A percentile compares a stretch with the other conserved stretches of the same genome.
Conservation (phyloP, 1,284 basidiomycete species). For the Pyrrhoderma lamaoense region DNA sequence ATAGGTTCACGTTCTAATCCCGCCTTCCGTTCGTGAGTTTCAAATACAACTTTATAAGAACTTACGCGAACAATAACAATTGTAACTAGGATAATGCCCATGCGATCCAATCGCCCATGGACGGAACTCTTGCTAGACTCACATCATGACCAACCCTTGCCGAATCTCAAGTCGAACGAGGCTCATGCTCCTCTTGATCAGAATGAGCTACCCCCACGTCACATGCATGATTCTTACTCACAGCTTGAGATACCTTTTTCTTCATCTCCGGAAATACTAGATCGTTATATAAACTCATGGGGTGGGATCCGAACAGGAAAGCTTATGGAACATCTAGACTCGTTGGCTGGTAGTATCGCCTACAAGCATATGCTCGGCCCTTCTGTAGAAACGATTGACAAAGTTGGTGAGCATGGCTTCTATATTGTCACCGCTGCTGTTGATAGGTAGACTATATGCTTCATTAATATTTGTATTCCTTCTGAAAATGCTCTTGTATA, state of each 20-base stretch:
- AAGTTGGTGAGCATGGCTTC: constrained; percentile 55
- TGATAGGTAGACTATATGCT: constrained; percentile 46
- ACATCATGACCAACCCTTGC: constrained; percentile 19
- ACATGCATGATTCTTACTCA: constrained; percentile 66
- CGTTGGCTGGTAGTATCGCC: constrained; percentile 73
- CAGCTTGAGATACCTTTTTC: constrained; percentile 58
- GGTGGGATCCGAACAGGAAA: constrained; percentile 66
- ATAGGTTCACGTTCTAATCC: constrained; percentile 51
- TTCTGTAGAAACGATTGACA: constrained; percentile 42
- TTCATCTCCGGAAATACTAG: constrained; percentile 48
- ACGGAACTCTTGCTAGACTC: constrained; percentile 45
- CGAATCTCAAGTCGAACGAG: constrained; percentile 8
- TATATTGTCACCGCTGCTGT: constrained; percentile 81
- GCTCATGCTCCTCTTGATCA: constrained; percentile 16
- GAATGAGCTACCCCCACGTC: constrained; percentile 32
- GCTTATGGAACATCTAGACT: constrained; percentile 74
- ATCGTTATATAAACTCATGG: constrained; percentile 61
- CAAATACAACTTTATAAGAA: neutral
- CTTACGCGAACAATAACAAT: constrained; percentile 7
- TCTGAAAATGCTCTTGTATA: constrained; percentile 23
- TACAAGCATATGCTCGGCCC: constrained; percentile 77
- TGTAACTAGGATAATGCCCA: constrained; percentile 40
- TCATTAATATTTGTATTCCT: neutral
- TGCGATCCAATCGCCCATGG: constrained; percentile 46
- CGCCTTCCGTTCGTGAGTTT: constrained; percentile 42